These are phyloP conservation scores for Nyctanthes arbortristis DNA, from an alignment of 257 asterid genomes.

Conservation along the genomic window DNA sequence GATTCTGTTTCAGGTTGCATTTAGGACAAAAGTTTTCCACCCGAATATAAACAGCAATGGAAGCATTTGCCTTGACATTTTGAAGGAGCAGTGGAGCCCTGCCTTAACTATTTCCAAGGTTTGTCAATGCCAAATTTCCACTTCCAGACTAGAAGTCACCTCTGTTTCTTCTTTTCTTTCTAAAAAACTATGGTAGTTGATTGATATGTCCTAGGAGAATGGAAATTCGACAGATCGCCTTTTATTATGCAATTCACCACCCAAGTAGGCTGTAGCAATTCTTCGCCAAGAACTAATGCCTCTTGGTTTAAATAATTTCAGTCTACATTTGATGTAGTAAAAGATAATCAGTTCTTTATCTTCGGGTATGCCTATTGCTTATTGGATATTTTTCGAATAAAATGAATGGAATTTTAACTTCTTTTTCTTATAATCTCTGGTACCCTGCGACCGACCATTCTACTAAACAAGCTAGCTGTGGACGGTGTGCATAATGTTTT, in stretches of 20 bases:
- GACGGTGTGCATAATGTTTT: background rate
- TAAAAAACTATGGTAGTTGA: background rate
- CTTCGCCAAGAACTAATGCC: background rate
- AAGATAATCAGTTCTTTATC: background rate
- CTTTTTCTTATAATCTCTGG: no score
- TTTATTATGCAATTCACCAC: background rate
- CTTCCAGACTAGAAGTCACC: background rate
- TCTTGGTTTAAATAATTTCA: background rate
- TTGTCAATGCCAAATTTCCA: background rate
- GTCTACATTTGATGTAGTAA: background rate
- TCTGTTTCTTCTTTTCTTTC: no score
- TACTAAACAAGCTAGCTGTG: background rate
- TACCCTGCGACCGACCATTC: no score
- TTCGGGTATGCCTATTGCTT: no score
- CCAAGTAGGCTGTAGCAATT: background rate
- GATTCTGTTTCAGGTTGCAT: background rate
- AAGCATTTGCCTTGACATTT: constrained; percentile 8
- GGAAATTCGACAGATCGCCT: background rate
- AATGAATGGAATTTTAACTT: no score
- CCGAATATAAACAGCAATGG: background rate
- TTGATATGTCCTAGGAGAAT: background rate
- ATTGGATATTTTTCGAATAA: no score
- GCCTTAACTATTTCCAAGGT: constrained; percentile 5
- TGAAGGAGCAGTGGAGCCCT: constrained; percentile 4
- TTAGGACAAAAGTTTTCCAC: background rate